Conservation (phyloP, 495 filamentous ascomycete genomes). For the Cairneyella variabilis region DNA sequence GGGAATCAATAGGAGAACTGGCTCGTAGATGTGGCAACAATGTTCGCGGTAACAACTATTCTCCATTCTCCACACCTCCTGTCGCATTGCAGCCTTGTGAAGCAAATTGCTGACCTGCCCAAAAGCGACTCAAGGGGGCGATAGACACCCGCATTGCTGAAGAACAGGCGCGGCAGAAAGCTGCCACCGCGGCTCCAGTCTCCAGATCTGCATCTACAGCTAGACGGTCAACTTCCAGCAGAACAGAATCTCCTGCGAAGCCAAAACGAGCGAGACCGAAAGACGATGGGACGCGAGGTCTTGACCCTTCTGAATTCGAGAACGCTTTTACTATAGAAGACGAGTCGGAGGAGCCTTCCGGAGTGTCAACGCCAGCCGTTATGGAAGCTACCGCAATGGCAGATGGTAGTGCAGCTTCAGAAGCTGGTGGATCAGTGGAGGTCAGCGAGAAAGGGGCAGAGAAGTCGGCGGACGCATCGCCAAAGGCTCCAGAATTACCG, state of each 20-base stretch:
- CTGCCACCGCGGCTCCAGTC: slow-evolving; percentile 41
- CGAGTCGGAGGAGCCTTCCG: slow-evolving; percentile 55
- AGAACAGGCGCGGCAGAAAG: slow-evolving; percentile 75
- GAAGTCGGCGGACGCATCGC: neutral
- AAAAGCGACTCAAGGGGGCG: slow-evolving; percentile 76
- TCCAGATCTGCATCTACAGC: slow-evolving; percentile 17
- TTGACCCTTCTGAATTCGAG: slow-evolving; percentile 83
- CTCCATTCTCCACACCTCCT: neutral
- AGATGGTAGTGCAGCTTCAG: slow-evolving; percentile 24
- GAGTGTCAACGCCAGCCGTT: slow-evolving; percentile 48
- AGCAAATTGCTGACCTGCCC: slow-evolving; percentile 16
- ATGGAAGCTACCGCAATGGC: slow-evolving; percentile 29
- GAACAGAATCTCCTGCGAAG: slow-evolving; percentile 21
- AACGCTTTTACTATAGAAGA: slow-evolving; percentile 78
- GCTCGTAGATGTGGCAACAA: slow-evolving; percentile 21
- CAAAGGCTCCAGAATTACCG: slow-evolving; percentile 52
- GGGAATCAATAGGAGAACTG: neutral
- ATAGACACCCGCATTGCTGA: slow-evolving; percentile 85
- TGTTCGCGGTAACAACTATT: slow-evolving; percentile 26
- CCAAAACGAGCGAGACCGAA: slow-evolving; percentile 19
- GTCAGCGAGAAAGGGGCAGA: slow-evolving; percentile 22
- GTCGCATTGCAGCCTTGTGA: slow-evolving; percentile 13
- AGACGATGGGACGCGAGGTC: slow-evolving; percentile 30
- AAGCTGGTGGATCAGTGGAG: slow-evolving; percentile 31
- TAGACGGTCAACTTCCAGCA: slow-evolving; percentile 8